Evolutionary conservation across 108 stramenopile genomes (phyloP).

Genomic region (Cyclotella baltica): DNA sequence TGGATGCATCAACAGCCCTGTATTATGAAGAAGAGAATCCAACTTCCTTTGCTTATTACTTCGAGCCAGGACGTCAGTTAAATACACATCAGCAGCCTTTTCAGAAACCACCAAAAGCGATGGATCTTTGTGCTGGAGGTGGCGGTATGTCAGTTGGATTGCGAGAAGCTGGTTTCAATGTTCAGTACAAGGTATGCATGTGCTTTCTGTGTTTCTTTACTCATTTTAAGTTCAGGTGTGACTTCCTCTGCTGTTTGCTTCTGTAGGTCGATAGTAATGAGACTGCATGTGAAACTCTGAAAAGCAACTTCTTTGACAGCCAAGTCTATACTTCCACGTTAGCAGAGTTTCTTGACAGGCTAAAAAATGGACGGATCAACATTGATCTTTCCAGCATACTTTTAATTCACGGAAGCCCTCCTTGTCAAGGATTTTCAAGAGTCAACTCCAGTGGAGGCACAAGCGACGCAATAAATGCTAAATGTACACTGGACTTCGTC

Average conservation of each 20-base stretch:
- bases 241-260: background rate
- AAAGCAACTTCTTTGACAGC: conserved; percentile 21
- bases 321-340: conserved; percentile 29
- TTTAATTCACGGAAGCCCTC: conserved; percentile 52
- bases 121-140: conserved; percentile 52
- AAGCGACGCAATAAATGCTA: conserved; percentile 53
- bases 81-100: background rate
- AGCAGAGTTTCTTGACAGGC: conserved; percentile 2
- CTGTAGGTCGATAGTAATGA: conserved; percentile 20
- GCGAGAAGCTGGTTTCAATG: conserved; percentile 27
- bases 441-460: conserved; percentile 50
- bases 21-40: background rate
- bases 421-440: conserved; percentile 62
- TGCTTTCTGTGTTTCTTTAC: background rate
- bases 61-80: background rate
- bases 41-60: background rate
- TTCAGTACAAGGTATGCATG: conserved; percentile 24
- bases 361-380: conserved; percentile 2
- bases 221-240: background rate
- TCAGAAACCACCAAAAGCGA: background rate
- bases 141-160: conserved; percentile 40
- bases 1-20: conserved; percentile 9
- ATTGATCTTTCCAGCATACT: conserved; percentile 13
- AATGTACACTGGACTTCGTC: conserved; percentile 41
- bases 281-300: conserved; percentile 21